phyloP scores from a whole-genome alignment of 2,329 filamentous ascomycete genomes.

The Trichothecium roseum region DNA sequence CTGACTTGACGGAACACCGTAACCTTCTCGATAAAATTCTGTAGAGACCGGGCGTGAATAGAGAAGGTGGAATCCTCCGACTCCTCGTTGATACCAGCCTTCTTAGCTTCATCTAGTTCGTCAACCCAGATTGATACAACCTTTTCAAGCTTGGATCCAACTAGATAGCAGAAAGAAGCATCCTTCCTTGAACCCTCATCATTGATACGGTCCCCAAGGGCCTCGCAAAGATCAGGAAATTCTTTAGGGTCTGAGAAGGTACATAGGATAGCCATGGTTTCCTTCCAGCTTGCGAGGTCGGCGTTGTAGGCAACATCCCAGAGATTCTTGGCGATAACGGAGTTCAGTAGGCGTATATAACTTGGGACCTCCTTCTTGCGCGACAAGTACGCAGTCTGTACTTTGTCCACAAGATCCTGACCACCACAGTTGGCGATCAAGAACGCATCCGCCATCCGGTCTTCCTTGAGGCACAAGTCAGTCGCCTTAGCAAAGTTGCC shows the following conservation, averaged over 20 bases:
- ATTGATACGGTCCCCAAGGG: constrained; percentile 80
- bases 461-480: constrained; percentile 77
- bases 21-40: constrained; percentile 96
- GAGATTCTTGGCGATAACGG: constrained; percentile 89
- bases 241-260: constrained; percentile 87
- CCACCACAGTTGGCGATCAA: constrained; percentile 96
- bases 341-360: constrained; percentile 81
- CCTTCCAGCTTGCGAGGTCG: constrained; percentile 88
- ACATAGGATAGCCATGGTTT: constrained; percentile 90
- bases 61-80: constrained; percentile 76
- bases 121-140: constrained; percentile 89
- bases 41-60: constrained; percentile 77
- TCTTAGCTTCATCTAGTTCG: constrained; percentile 78
- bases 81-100: constrained; percentile 58
- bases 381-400: constrained; percentile 81
- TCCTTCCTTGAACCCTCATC: constrained; percentile 74
- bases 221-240: constrained; percentile 91
- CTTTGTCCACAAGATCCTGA: constrained; percentile 86
- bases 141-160: constrained; percentile 94
- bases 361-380: constrained; percentile 75
- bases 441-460: constrained; percentile 90
- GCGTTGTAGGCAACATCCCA: constrained; percentile 99
- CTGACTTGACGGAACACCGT: constrained; percentile 92
- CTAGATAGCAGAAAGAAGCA: constrained; percentile 92
- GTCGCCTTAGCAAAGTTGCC: constrained; percentile 86